Percentiles rank a stretch among this genome's conserved stretches.
phyloP scores from a whole-genome alignment of 2,329 filamentous ascomycete species.

The Hymenoscyphus occultus region DNA sequence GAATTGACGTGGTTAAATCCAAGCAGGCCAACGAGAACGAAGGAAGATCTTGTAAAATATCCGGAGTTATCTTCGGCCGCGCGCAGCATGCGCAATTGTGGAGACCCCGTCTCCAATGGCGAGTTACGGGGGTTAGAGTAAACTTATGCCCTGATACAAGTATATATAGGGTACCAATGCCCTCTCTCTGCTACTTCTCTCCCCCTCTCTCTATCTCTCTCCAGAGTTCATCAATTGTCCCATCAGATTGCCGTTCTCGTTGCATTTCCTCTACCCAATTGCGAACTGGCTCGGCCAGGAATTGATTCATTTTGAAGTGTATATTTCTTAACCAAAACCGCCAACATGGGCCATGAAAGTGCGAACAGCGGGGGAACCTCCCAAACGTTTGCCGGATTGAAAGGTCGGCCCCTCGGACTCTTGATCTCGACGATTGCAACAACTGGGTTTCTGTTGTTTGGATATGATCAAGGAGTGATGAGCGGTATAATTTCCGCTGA shows the following conservation, averaged over 20 bases:
- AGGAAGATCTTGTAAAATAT: background rate
- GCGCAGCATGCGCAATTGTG: background rate
- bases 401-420: conserved; percentile 63
- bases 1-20: background rate
- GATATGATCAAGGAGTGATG: conserved; percentile 89
- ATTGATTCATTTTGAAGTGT: background rate
- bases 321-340: background rate
- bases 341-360: conserved; percentile 10
- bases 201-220: background rate
- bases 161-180: background rate
- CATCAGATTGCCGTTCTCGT: background rate
- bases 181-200: background rate
- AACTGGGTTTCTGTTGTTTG: conserved; percentile 80
- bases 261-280: background rate
- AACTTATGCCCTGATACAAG: background rate
- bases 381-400: conserved; percentile 58
- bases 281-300: conserved; percentile 5
- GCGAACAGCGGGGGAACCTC: conserved; percentile 20
- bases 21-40: background rate
- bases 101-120: background rate
- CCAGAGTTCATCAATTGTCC: background rate
- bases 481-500: conserved; percentile 63
- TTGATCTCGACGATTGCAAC: conserved; percentile 69
- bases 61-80: background rate
- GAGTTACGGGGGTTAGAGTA: background rate